Base-by-base conservation (phyloP, 345 rosid genomes). In the Psidium friedrichsthalianum region DNA sequence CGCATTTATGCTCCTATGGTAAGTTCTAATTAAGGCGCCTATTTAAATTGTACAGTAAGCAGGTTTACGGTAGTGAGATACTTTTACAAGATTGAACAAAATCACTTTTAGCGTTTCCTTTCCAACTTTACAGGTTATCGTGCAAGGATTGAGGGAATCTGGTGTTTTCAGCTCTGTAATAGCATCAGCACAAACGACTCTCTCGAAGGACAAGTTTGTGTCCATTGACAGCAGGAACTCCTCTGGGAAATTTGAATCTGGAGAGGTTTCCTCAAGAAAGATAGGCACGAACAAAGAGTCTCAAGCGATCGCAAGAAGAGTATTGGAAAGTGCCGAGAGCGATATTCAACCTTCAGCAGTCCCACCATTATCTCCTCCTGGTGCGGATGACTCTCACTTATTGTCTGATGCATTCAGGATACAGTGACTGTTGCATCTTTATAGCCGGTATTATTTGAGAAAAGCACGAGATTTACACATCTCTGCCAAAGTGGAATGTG, bases 1-100 rank as follows among this genome's bases (percentile, higher is more conserved):
- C 95, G 96, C 88, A 92, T 96, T 86, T 89, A 94, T 89, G 91
- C 94, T 84, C 99, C 98, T 52, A 94, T 94, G 99, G 99, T 97
- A 82, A 88, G 95, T 92, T 56, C 25, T 55, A 74, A 24, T 47
- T 49, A 11, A 47, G 22, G 4, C 1, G 57, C 56, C 9, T 36
- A 47, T 69, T 36, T 69, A 36, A 36, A 69, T 69, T 69, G 24
- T 69, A 32, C 78, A 18, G 78, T 36, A 36, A 36, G 78, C 40
- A 22, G 53, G 29, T 44, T 59, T 16, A 49, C 11, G 49, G 15
- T 22, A 32, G 51, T 40, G 69, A 22, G 49, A 25, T 83, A 25
- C 54, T 36, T n/a, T 44, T 36, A 32, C 14, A 18, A 42, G 27
- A 40, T 83, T 42, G 40, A 44, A 69, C 24, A 18, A 69, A 69